Percentiles rank a stretch among this genome's conserved stretches.
These are phyloP conservation scores for Aphanomyces astaci DNA, from an alignment of 352 stramenopile species.

Conservation along the genomic window DNA sequence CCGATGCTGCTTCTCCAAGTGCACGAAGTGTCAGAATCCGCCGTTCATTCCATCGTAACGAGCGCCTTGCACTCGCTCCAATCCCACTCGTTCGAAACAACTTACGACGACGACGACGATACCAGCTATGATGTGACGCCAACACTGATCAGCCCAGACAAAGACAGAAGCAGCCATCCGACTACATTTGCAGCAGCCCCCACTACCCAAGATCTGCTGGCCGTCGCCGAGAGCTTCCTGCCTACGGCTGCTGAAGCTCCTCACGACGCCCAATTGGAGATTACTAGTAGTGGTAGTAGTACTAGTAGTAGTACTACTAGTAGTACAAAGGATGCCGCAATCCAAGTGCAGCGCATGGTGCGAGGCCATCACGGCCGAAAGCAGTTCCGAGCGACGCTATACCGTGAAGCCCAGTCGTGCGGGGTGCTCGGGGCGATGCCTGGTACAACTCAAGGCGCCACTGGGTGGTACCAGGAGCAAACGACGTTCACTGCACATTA, in stretches of 20 bases:
- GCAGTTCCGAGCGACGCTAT: conserved; percentile 49
- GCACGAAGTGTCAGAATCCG: neutral
- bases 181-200: too few species aligned
- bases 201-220: neutral
- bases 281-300: too few species aligned
- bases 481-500: conserved; percentile 70
- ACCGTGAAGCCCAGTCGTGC: conserved; percentile 52
- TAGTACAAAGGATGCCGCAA: neutral
- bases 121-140: too few species aligned
- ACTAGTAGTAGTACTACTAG: too few species aligned
- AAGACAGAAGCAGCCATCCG: too few species aligned
- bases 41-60: neutral
- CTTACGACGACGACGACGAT: too few species aligned
- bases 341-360: conserved; percentile 40
- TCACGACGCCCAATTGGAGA: too few species aligned
- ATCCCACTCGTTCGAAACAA: too few species aligned
- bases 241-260: too few species aligned
- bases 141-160: too few species aligned
- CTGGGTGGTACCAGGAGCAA: conserved; percentile 69
- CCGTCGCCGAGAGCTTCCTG: neutral
- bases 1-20: neutral
- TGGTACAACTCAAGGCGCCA: conserved; percentile 47
- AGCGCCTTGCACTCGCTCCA: neutral
- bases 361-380: conserved; percentile 43
- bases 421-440: conserved; percentile 67